Conservation (phyloP, 2,329 filamentous ascomycete genomes). For the Tothia fuscella region DNA sequence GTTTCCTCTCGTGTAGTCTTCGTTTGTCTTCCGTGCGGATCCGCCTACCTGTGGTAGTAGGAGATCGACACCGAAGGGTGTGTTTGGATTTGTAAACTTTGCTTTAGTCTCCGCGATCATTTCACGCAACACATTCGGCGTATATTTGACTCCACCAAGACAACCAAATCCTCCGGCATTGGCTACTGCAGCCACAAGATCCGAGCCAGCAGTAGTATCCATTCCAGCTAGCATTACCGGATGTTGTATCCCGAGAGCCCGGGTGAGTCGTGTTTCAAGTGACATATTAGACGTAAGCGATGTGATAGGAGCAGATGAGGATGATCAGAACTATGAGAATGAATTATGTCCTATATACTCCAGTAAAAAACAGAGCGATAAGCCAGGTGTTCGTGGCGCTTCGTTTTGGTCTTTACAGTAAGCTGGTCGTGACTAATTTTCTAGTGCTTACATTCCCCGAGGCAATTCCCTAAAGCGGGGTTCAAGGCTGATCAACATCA, state of each 20-base stretch:
- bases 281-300: constrained; percentile 13
- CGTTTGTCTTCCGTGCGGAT: constrained; percentile 23
- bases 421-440: no score
- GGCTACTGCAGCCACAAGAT: constrained; percentile 7
- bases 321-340: no score
- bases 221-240: constrained; percentile 21
- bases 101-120: constrained; percentile 20
- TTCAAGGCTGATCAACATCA: no score
- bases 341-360: no score
- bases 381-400: no score
- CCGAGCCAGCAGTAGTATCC: constrained; percentile 11
- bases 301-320: no score
- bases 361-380: no score
- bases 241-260: constrained; percentile 16
- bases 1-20: constrained; percentile 23
- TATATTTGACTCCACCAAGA: constrained; percentile 27
- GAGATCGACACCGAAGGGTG: constrained; percentile 25
- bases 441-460: no score
- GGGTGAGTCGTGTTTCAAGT: constrained; percentile 16
- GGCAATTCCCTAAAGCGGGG: no score
- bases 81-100: constrained; percentile 16
- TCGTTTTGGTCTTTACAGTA: no score
- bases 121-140: constrained; percentile 19
- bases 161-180: constrained; percentile 17
- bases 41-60: constrained; percentile 24